Evolutionary conservation across 2,329 filamentous ascomycete genomes (phyloP).

Genomic region (Aspergillus neoniger): DNA sequence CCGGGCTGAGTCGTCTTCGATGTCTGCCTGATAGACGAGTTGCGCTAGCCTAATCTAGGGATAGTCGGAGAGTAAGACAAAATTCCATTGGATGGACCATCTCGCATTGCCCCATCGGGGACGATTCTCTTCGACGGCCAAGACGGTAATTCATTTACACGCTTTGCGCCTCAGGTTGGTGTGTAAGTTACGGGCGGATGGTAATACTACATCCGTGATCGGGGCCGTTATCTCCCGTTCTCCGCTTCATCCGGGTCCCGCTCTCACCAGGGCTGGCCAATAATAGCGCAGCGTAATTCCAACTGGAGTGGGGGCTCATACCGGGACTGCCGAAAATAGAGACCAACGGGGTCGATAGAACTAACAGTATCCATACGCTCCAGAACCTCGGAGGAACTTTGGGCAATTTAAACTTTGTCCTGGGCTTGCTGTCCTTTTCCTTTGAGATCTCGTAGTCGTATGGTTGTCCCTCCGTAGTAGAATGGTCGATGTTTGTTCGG

Average conservation of each 20-base stretch:
- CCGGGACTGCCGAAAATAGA: slow-evolving; percentile 5
- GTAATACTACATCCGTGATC: slow-evolving; percentile 6
- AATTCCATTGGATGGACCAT: not conserved
- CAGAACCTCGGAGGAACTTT: slow-evolving; percentile 3
- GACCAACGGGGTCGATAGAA: not conserved
- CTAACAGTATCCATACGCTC: not conserved
- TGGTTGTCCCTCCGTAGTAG: not conserved
- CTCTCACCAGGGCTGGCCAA: not conserved
- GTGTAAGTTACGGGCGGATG: not conserved
- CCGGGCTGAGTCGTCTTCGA: slow-evolving; percentile 32
- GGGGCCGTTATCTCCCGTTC: slow-evolving; percentile 15
- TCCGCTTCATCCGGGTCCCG: slow-evolving; percentile 5
- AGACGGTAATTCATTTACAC: not conserved
- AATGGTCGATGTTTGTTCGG: not conserved
- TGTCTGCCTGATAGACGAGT: slow-evolving; percentile 44
- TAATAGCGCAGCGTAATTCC: not conserved
- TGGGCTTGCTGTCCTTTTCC: not conserved
- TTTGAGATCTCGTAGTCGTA: not conserved
- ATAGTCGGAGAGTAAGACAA: not conserved
- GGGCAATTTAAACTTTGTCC: slow-evolving; percentile 1
- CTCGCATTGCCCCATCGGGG: not conserved
- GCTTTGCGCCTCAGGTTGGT: not conserved
- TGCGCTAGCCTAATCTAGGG: slow-evolving; percentile 26
- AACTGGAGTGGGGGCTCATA: not conserved
- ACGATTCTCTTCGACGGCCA: slow-evolving; percentile 3